Base-by-base conservation (phyloP, 2,329 filamentous ascomycete genomes). In the Aspergillus sp. region DNA sequence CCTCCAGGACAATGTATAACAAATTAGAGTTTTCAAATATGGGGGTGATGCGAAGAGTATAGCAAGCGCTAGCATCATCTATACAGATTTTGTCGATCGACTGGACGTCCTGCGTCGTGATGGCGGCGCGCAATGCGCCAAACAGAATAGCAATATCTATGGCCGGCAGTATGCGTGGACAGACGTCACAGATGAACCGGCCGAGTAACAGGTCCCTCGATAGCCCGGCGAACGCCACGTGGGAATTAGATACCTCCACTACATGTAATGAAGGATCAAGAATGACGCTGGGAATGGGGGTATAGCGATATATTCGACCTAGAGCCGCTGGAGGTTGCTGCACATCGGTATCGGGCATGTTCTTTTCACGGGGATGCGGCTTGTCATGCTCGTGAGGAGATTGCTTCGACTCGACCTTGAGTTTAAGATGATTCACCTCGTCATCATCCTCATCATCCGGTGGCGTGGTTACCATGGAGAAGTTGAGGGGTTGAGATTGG, bases 181-280 rank as follows among this genome's bases (percentile, higher is more conserved):
- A 65, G 21, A 82, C 57, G n/a, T 79, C 75, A 63, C 79, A 72
- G 32, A 81, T 73, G 58, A 71, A 74, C 30, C 64, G 59, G 6
- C 75, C 75, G 21, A 81, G 39, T 9, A 79, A 66, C 25, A 74
- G 65, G 5, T 77, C 71, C 49, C 76, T 73, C 17, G 67, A 55
- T 41, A 70, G 59, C 17, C 72, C 61, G 49, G 74, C 78, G 21
- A 78, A 63, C 5, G 65, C 58, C 21, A 77, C 65, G 66, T 80
- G 79, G 61, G 78, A 80, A 36, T 79, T 72, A 3, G 82, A 84
- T 3, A 79, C 75, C 54, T 81, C 70, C 19, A 76, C 39, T n/a
- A 80, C 66, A n/a, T 63, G 68, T 13, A 78, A 63, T 7, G 72
- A 67, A 5, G 71, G 63, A 59, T 80, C 72, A 13, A 79, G 69